Percentiles rank a stretch among this genome's conserved stretches.
phyloP scores from a whole-genome alignment of 106 monocot species.

The Iris macrosiphon region DNA sequence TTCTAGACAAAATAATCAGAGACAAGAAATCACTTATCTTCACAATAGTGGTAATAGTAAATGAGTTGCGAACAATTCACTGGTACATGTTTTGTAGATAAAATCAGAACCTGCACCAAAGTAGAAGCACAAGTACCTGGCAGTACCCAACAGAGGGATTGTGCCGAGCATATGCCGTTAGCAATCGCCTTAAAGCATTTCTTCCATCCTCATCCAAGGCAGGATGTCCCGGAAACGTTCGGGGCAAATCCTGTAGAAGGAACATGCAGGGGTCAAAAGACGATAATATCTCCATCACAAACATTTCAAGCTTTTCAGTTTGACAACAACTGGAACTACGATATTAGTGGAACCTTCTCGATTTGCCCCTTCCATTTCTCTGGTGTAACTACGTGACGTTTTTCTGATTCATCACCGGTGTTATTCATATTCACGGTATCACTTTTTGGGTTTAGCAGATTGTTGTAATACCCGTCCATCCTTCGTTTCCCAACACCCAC shows the following conservation, averaged over 20 bases:
- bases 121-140: constrained; percentile 45
- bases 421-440: constrained; percentile 17
- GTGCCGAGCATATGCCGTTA: constrained; percentile 98
- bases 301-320: background rate
- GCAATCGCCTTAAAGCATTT: constrained; percentile 96
- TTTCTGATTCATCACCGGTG: constrained; percentile 13
- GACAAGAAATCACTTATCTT: too few relatives aligned
- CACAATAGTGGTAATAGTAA: too few relatives aligned
- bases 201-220: constrained; percentile 93
- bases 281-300: constrained; percentile 1
- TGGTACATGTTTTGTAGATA: too few relatives aligned
- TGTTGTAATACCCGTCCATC: constrained; percentile 73
- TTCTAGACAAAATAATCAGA: too few relatives aligned
- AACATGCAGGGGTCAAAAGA: background rate
- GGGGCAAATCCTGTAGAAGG: constrained; percentile 78
- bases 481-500: constrained; percentile 66
- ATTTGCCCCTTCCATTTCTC: constrained; percentile 99
- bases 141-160: constrained; percentile 99
- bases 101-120: background rate
- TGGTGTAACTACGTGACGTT: constrained; percentile 15
- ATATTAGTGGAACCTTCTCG: constrained; percentile 84
- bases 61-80: too few relatives aligned
- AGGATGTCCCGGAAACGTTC: constrained; percentile 99
- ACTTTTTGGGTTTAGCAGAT: constrained; percentile 40
- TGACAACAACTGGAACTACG: constrained; percentile 46